Conservation (phyloP, 306 rosid genomes). For the Lagenaria siceraria region DNA sequence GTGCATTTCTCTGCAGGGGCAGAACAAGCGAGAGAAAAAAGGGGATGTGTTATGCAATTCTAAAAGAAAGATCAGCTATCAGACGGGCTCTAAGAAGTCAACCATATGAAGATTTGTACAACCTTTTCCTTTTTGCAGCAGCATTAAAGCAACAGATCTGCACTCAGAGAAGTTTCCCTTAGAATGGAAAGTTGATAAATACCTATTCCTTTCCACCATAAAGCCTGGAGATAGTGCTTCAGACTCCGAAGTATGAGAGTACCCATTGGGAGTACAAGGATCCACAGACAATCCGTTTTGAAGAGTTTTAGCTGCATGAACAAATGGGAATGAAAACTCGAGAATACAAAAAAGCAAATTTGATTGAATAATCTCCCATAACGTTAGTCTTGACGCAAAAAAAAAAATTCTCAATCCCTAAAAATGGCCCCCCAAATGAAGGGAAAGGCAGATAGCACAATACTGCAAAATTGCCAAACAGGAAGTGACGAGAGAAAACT, state of each 20-base stretch:
- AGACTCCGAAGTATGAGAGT: slow-evolving; percentile 32
- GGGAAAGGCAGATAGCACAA: neutral
- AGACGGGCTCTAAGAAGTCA: neutral
- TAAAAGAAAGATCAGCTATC: slow-evolving; percentile 7
- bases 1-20: slow-evolving; percentile 52
- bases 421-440: neutral
- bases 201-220: slow-evolving; percentile 17
- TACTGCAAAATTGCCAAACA: neutral
- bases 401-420: neutral
- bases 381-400: neutral
- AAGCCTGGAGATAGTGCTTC: slow-evolving; percentile 42
- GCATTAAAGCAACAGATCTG: slow-evolving; percentile 66
- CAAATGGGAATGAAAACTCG: neutral
- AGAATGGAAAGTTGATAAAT: slow-evolving; percentile 37
- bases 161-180: slow-evolving; percentile 82
- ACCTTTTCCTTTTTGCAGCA: slow-evolving; percentile 92
- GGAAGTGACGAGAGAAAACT: neutral
- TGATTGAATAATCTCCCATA: neutral
- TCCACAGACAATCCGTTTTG: slow-evolving; percentile 34
- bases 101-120: neutral
- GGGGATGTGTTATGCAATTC: slow-evolving; percentile 5
- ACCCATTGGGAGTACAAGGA: slow-evolving; percentile 89
- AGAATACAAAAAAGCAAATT: neutral
- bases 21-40: slow-evolving; percentile 3
- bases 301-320: slow-evolving; percentile 50